phyloP scores from a whole-genome alignment of 257 asterid genomes.

The Nicotiana benthamiana region DNA sequence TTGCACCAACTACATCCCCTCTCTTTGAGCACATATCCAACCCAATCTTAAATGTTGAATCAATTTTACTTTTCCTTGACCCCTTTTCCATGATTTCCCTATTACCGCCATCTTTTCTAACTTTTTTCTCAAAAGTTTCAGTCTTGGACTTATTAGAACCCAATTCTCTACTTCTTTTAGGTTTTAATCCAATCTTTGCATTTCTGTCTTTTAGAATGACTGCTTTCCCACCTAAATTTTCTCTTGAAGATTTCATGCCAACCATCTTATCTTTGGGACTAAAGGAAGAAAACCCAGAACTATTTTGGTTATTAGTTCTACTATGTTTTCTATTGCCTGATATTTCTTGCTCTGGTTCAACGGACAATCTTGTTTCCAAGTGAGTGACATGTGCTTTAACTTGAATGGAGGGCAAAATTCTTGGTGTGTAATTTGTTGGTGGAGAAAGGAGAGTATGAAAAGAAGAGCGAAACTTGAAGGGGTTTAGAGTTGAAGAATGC shows the following conservation, averaged over 20 bases:
- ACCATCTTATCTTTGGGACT: conserved; percentile 12
- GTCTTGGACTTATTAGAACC: conserved; percentile 25
- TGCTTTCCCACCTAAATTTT: conserved; percentile 19
- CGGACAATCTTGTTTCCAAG: conserved; percentile 22
- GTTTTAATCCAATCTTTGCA: conserved; percentile 26
- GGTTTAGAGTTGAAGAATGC: conserved; percentile 26
- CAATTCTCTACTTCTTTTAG: conserved; percentile 20
- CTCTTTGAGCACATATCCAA: conserved; percentile 71
- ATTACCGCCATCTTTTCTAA: not conserved
- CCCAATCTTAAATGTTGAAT: conserved; percentile 43
- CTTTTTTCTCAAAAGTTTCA: conserved; percentile 12
- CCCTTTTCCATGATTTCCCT: conserved; percentile 25
- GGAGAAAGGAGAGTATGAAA: conserved; percentile 9
- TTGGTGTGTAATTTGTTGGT: conserved; percentile 12
- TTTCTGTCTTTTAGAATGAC: conserved; percentile 38
- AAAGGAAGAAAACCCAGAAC: conserved; percentile 38
- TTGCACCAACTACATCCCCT: conserved; percentile 65
- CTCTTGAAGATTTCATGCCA: conserved; percentile 11
- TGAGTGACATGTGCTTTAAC: conserved; percentile 26
- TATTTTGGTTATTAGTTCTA: conserved; percentile 16
- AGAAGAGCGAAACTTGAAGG: conserved; percentile 28
- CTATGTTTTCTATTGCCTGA: conserved; percentile 17
- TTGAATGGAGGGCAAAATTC: conserved; percentile 10
- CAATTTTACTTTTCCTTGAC: conserved; percentile 37
- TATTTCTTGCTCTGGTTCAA: conserved; percentile 9